These are phyloP conservation scores for Ophiostoma tasmaniense DNA, from an alignment of 2,329 filamentous ascomycete species.

Conservation along the genomic window DNA sequence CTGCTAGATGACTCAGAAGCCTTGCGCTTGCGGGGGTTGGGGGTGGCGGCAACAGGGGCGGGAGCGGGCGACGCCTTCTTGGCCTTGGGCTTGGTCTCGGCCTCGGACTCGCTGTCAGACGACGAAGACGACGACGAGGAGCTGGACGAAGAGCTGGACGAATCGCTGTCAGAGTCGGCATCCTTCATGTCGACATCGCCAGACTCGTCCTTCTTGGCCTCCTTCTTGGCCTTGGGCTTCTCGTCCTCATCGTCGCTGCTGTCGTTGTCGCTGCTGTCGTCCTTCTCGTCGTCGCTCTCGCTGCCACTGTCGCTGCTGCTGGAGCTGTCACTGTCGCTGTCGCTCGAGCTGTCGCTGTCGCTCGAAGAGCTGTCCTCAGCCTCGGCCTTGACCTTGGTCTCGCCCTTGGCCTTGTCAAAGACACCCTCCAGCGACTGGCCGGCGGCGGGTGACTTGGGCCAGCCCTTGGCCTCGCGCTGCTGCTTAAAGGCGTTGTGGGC, in stretches of 20 bases:
- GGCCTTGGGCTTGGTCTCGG: conserved; percentile 24
- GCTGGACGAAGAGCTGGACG: conserved; percentile 22
- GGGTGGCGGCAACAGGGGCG: conserved; percentile 15
- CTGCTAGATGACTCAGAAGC: conserved; percentile 32
- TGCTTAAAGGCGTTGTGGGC: conserved; percentile 55
- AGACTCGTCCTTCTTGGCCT: conserved; percentile 17
- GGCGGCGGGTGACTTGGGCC: conserved; percentile 27
- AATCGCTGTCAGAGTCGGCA: conserved; percentile 26
- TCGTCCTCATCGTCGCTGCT: conserved; percentile 23
- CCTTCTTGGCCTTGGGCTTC: conserved; percentile 20
- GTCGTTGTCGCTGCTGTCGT: conserved; percentile 25
- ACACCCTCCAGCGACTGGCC: conserved; percentile 40
- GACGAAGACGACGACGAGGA: conserved; percentile 8
- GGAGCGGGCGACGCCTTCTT: conserved; percentile 17
- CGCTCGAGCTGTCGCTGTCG: conserved; percentile 23
- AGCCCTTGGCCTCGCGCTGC: conserved; percentile 49
- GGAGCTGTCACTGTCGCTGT: conserved; percentile 25
- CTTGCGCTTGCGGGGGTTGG: conserved; percentile 48
- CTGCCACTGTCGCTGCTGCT: conserved; percentile 28
- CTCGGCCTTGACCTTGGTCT: background rate
- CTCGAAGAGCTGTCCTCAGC: conserved; percentile 14
- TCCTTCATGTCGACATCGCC: conserved; percentile 20
- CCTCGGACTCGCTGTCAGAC: conserved; percentile 24
- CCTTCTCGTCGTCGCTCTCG: conserved; percentile 19
- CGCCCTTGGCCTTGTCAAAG: conserved; percentile 32